Base-by-base conservation (phyloP, 2,329 filamentous ascomycete genomes). In the Aureobasidium mangrovei region DNA sequence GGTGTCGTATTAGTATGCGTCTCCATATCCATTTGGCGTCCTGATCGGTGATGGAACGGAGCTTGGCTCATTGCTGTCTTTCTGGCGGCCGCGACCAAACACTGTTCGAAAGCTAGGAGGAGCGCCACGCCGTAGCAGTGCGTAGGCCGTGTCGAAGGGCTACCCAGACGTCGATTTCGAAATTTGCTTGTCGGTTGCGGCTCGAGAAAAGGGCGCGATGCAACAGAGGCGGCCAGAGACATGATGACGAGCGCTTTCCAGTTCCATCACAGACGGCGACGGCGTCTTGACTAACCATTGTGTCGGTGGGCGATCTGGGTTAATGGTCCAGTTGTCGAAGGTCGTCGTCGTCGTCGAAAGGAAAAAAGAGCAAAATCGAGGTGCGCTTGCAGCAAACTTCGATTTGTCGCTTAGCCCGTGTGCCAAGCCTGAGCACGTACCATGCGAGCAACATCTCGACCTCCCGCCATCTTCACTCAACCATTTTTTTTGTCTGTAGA, bases 281-380 rank as follows among this genome's bases (percentile, higher is more conserved):
- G 31, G 41, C 18, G 27, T n/a, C 38, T 32, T 38, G 4, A 51
- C 49, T 43, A 29, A 53, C 49, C 53, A 55, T 55, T 55, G 43
- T 55, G 53, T 55, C 53, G 53, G 53, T 55, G 43, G 53, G 48
- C 48, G 48, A 52, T 56, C 28, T 12, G 32, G 32, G 18, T 40
- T 27, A 38, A 31, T 53, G 40, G 36, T 53, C 49, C 49, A 41
- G 49, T 43, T 43, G 39, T 53, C 49, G 40, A 44, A 53, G 38
- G 47, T 51, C 46, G 47, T 44, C 32, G 39, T 53, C 49, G 49
- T 53, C 49, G 49, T 53, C 49, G 27, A 53, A 44, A 7, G 27
- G 32, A 53, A 36, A 38, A 33, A 53, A 53, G 40, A n/a, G 27
- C 29, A n/a, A 42, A 38, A 29, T 31, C 32, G 4, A 40, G 38